Evolutionary conservation across 768 basidiomycete genomes (phyloP), one percentile per base, ranked within the genome.

Genomic region (Exidia glandulosa): DNA sequence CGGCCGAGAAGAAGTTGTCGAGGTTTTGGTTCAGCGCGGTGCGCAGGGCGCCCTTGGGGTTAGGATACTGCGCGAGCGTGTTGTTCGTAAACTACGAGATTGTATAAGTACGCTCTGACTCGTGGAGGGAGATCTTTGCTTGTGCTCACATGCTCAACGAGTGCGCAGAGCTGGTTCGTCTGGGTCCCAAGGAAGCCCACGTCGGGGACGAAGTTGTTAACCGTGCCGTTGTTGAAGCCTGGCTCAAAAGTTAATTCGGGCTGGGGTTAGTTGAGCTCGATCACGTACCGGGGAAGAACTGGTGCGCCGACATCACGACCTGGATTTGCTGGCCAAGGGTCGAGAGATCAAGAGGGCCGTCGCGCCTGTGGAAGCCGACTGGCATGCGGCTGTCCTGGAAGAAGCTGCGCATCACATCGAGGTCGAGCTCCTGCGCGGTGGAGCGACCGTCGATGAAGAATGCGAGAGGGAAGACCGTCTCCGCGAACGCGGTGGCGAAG

Each of bases 41-140:
- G 29, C 33, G 33, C 2, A 61, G 36, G 3, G 27, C 19, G 19
- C 60, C 60, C 13, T 27, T 57, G 13, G 60, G 60, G 29, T 61
- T 61, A 34, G 60, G 60, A 41, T 61, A 61, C 56, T 36, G 56
- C 14, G 56, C n/a, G 25, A 61, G 32, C 29, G 48, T 57, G 6
- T 41, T 34, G 32, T 29, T 27, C 3, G 37, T 56, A 23, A 57
- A 57, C 31, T 61, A n/a, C 10, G 30, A 9, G n/a, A n/a, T n/a
- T n/a, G n/a, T n/a, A n/a, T n/a, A n/a, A n/a, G n/a, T n/a, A n/a
- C n/a, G n/a, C n/a, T n/a, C n/a, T n/a, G n/a, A n/a, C n/a, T n/a
- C n/a, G n/a, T n/a, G n/a, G n/a, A n/a, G n/a, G n/a, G n/a, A n/a
- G n/a, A n/a, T n/a, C n/a, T n/a, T n/a, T n/a, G n/a, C n/a, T n/a